These are phyloP conservation scores for Lodderomyces theae DNA, from an alignment of 1,139 yeast species.

Conservation along the genomic window DNA sequence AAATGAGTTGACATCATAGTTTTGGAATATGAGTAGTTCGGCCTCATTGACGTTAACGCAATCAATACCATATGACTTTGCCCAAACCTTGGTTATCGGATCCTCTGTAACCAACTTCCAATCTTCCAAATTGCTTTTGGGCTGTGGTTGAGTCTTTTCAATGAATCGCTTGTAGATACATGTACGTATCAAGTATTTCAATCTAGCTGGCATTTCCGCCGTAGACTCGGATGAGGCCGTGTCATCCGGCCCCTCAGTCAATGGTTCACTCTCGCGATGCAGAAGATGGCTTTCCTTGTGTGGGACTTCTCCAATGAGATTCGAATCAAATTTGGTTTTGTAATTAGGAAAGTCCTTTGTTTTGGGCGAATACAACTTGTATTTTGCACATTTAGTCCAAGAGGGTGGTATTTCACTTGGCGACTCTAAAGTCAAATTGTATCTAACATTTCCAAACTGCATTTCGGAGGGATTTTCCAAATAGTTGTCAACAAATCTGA, in stretches of 20 bases:
- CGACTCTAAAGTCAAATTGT: constrained; percentile 30
- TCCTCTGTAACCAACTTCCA: constrained; percentile 62
- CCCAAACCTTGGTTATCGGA: constrained; percentile 51
- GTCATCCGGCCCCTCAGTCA: background rate
- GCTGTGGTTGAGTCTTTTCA: constrained; percentile 20
- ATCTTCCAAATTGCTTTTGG: constrained; percentile 20
- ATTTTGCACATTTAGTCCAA: constrained; percentile 50
- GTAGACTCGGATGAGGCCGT: constrained; percentile 23
- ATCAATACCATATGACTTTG: constrained; percentile 50
- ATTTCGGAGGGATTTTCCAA: constrained; percentile 19
- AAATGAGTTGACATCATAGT: constrained; percentile 33
- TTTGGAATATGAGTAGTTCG: constrained; percentile 41
- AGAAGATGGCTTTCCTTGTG: constrained; percentile 1
- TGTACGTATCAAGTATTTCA: constrained; percentile 49
- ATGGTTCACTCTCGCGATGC: background rate
- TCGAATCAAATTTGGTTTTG: constrained; percentile 36
- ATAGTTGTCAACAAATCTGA: constrained; percentile 49
- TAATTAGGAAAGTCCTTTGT: constrained; percentile 47
- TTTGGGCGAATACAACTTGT: constrained; percentile 43
- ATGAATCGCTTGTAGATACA: constrained; percentile 47
- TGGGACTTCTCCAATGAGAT: constrained; percentile 4
- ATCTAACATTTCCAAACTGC: constrained; percentile 13
- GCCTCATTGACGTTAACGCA: constrained; percentile 54
- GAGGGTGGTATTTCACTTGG: constrained; percentile 45
- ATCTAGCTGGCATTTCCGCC: constrained; percentile 49